Percentiles rank a stretch among this genome's conserved stretches.
Conservation (phyloP, 2,329 filamentous ascomycete genomes). For the Stromatinia cepivora region DNA sequence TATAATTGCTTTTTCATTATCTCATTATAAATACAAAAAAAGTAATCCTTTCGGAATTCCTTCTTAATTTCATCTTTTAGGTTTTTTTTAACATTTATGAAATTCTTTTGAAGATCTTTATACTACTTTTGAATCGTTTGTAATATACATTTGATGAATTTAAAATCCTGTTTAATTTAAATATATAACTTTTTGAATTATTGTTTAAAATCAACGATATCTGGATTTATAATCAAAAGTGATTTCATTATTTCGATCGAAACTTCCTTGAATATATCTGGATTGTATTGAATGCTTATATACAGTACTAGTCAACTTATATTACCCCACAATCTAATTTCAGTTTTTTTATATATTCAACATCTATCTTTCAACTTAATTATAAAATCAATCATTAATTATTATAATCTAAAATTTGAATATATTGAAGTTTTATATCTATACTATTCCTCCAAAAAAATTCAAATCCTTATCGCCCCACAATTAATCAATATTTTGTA, state of each 20-base stretch:
- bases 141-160: conserved; percentile 27
- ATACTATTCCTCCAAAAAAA: too few relatives aligned
- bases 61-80: conserved; percentile 21
- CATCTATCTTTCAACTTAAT: too few relatives aligned
- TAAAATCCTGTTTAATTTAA: conserved; percentile 23
- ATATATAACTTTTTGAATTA: conserved; percentile 24
- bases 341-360: too few relatives aligned
- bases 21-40: conserved; percentile 30
- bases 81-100: conserved; percentile 27
- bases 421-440: too few relatives aligned
- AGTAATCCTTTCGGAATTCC: conserved; percentile 27
- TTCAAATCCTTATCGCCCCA: too few relatives aligned
- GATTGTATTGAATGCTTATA: conserved; percentile 31
- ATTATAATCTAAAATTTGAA: too few relatives aligned
- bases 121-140: conserved; percentile 21
- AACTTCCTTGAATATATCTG: conserved; percentile 25
- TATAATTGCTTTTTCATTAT: conserved; percentile 31
- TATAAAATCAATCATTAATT: too few relatives aligned
- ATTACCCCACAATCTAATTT: too few relatives aligned
- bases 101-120: conserved; percentile 23
- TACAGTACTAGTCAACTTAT: too few relatives aligned
- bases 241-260: conserved; percentile 23
- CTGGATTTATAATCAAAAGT: conserved; percentile 19
- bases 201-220: conserved; percentile 25
- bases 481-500: too few relatives aligned